These are phyloP conservation scores for Dysphania ambrosioides DNA, from an alignment of 148 eudicot genomes.

Conservation along the genomic window DNA sequence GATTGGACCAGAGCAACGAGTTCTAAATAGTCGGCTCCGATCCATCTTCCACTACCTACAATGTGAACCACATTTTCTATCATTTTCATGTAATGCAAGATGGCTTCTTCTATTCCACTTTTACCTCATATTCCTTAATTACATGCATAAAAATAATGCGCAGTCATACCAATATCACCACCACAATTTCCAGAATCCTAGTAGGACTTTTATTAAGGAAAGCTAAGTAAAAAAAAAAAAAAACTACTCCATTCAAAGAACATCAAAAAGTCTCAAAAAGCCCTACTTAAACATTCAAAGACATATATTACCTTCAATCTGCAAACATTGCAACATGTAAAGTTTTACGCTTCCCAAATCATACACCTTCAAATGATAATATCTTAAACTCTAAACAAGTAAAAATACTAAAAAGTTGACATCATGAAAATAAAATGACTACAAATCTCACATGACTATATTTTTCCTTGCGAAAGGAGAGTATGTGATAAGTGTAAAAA, in stretches of 20 bases:
- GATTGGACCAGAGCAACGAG: slow-evolving; percentile 61
- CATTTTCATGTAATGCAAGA: background rate
- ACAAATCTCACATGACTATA: too few relatives aligned
- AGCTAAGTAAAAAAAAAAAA: background rate
- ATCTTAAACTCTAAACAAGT: too few relatives aligned
- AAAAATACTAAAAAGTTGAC: too few relatives aligned
- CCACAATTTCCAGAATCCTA: background rate
- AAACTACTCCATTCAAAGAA: background rate
- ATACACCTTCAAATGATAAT: too few relatives aligned
- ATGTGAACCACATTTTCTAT: slow-evolving; percentile 10
- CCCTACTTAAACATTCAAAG: background rate
- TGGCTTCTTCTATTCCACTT: background rate
- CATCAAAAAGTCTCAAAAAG: background rate
- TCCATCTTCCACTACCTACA: slow-evolving; percentile 50
- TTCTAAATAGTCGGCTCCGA: slow-evolving; percentile 47
- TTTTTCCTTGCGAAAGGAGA: too few relatives aligned
- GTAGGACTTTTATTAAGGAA: background rate
- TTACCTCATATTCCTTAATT: background rate
- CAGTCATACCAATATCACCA: too few relatives aligned
- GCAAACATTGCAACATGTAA: too few relatives aligned
- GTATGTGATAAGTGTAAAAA: too few relatives aligned
- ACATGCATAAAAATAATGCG: background rate
- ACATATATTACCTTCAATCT: too few relatives aligned
- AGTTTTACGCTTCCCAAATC: too few relatives aligned
- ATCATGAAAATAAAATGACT: too few relatives aligned